phyloP scores from a whole-genome alignment of 1,284 basidiomycete species.

The Apiotrichum akiyoshidainum region DNA sequence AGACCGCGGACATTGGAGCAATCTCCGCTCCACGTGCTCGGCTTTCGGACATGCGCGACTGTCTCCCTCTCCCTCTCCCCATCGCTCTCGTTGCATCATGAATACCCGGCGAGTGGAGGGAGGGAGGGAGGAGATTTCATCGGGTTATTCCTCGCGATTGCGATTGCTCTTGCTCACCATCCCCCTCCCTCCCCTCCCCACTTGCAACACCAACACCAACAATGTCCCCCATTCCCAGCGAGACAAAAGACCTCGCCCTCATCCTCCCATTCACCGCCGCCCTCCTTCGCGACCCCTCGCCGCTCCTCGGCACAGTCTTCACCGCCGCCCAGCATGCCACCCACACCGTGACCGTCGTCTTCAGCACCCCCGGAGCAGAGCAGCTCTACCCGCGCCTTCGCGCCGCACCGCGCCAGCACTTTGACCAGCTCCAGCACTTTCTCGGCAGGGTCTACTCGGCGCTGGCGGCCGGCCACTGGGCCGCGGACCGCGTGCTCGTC shows the following conservation, averaged over 20 bases:
- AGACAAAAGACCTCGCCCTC: conserved; percentile 22
- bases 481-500: conserved; percentile 36
- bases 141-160: too few relatives aligned
- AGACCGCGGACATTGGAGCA: not conserved
- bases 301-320: conserved; percentile 27
- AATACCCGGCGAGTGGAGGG: too few relatives aligned
- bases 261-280: conserved; percentile 38
- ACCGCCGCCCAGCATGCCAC: conserved; percentile 22
- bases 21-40: not conserved
- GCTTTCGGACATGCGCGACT: not conserved
- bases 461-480: conserved; percentile 42
- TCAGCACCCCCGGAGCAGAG: conserved; percentile 26
- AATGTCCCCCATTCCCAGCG: conserved; percentile 3
- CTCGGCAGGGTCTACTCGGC: conserved; percentile 44
- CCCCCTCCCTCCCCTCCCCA: too few relatives aligned
- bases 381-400: conserved; percentile 33
- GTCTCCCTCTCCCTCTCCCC: too few relatives aligned
- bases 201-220: not conserved
- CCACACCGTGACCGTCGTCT: conserved; percentile 29
- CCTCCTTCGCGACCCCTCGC: conserved; percentile 23
- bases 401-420: conserved; percentile 25
- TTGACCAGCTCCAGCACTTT: conserved; percentile 40
- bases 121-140: too few relatives aligned
- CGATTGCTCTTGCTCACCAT: too few relatives aligned
- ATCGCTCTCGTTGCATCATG: not conserved